Evolutionary conservation across 106 monocot species (phyloP), one percentile per base, ranked within the genome.

Genomic region (Ottelia alismoides): DNA sequence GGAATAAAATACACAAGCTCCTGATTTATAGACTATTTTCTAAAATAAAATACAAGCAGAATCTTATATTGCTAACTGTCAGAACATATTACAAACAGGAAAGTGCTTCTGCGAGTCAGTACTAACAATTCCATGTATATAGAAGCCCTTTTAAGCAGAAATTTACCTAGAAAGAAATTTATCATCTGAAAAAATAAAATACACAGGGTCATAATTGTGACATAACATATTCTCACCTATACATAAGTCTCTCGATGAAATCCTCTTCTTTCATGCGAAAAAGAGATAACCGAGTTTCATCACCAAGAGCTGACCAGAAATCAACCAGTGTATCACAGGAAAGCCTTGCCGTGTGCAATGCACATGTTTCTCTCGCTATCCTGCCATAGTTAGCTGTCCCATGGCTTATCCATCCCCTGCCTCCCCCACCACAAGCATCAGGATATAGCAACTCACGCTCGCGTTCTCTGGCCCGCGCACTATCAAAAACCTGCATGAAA

Each of bases 331-430:
- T 85, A 58, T 89, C 84, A 72, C 88, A 96, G 45, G 88, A 81
- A 60, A 96, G 78, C 51, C 84, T 73, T 18, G 94, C 78, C 52
- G 94, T 88, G 60, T 96, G 94, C 73, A 96, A 63, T 44, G 94
- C 88, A 85, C 94, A 96, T 12, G 84, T 76, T 72, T 96, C 94
- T 62, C 94, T 72, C 20, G 67, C 74, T 20, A 72, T 81, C 61
- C 84, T 76, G 6, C 88, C 84, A 72, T 82, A 88, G 61, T 60
- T 81, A 53, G 76, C 68, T 53, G 81, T 68, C 22, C 81, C 84
- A 74, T 88, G 94, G 67, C 94, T 88, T 60, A 96, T 96, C 94
- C 94, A 96, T 1, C 94, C 88, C 56, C 94, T 76, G 27, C 84
- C 94, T 63, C 78, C 81, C 9, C 84, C 94, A 57, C 94, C 94